Evolutionary conservation across 2,329 filamentous ascomycete species (phyloP).

Genomic region (Pseudohalonectria lignicola): DNA sequence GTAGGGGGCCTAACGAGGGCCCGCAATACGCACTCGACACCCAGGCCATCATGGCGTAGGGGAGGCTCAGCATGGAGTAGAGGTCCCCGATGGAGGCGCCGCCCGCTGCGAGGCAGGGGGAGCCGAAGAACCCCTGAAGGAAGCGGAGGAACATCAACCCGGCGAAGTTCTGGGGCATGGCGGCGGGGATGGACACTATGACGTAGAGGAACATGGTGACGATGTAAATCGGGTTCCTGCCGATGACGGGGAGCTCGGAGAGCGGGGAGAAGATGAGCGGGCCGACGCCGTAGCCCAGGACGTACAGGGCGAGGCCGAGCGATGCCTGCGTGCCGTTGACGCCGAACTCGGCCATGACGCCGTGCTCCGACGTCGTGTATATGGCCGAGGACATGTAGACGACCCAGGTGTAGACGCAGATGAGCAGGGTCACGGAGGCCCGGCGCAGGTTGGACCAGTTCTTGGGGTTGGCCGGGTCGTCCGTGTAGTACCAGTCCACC

Average conservation of each 20-base stretch:
- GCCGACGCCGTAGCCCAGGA: conserved; percentile 29
- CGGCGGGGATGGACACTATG: conserved; percentile 53
- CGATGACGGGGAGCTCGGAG: conserved; percentile 45
- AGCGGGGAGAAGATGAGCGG: conserved; percentile 46
- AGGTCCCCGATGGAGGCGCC: conserved; percentile 41
- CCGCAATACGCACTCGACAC: conserved; percentile 33
- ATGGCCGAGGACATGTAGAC: conserved; percentile 24
- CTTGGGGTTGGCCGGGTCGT: conserved; percentile 39
- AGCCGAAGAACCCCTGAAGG: conserved; percentile 55
- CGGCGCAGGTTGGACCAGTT: conserved; percentile 32
- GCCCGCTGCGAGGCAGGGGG: conserved; percentile 51
- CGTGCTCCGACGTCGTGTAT: conserved; percentile 23
- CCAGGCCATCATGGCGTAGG: conserved; percentile 50
- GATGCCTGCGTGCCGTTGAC: conserved; percentile 33
- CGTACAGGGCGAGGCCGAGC: conserved; percentile 45
- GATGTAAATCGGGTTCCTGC: conserved; percentile 58
- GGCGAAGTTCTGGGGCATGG: conserved; percentile 49
- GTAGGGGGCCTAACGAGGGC: conserved; percentile 46
- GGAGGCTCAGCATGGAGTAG: conserved; percentile 42
- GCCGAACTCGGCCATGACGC: conserved; percentile 37
- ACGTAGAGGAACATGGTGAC: conserved; percentile 58
- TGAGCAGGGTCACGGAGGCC: conserved; percentile 21
- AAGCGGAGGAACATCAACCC: conserved; percentile 55
- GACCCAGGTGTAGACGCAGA: conserved; percentile 40
- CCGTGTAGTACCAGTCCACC: conserved; percentile 29